Conservation (phyloP, 208 protist genomes). For the Crithidia expoeki region DNA sequence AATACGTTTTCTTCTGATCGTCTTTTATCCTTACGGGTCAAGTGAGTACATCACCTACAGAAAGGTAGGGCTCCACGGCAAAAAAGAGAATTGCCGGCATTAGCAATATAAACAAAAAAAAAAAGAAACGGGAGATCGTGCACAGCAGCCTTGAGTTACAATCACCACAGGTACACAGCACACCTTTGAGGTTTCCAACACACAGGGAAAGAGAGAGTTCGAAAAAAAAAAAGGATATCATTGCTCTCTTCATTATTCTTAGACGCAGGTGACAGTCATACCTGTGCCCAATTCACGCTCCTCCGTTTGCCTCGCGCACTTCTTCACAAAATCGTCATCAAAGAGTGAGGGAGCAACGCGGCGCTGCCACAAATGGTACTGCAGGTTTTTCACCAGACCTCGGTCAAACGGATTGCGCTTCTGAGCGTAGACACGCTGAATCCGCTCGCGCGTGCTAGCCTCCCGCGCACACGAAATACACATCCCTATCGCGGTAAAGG, state of each 20-base stretch:
- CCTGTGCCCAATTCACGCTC: slow-evolving; percentile 41
- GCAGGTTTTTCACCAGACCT: slow-evolving; percentile 59
- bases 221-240: too few relatives aligned
- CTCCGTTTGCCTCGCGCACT: slow-evolving; percentile 45
- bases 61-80: not conserved
- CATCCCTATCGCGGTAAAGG: slow-evolving; percentile 43
- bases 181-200: too few relatives aligned
- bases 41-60: too few relatives aligned
- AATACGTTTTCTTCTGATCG: not conserved
- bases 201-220: too few relatives aligned
- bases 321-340: slow-evolving; percentile 73
- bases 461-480: slow-evolving; percentile 35
- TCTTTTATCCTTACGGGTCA: too few relatives aligned
- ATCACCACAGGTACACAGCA: too few relatives aligned
- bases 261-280: slow-evolving; percentile 37
- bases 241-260: too few relatives aligned
- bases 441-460: slow-evolving; percentile 73
- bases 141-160: too few relatives aligned
- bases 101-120: too few relatives aligned
- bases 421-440: slow-evolving; percentile 65
- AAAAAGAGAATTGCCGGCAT: too few relatives aligned
- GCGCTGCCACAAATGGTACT: slow-evolving; percentile 46
- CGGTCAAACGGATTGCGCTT: slow-evolving; percentile 77
- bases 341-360: slow-evolving; percentile 55
- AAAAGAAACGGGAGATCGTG: too few relatives aligned